Conservation (phyloP, 2,329 filamentous ascomycete genomes). For the Aspergillus transmontanensis region DNA sequence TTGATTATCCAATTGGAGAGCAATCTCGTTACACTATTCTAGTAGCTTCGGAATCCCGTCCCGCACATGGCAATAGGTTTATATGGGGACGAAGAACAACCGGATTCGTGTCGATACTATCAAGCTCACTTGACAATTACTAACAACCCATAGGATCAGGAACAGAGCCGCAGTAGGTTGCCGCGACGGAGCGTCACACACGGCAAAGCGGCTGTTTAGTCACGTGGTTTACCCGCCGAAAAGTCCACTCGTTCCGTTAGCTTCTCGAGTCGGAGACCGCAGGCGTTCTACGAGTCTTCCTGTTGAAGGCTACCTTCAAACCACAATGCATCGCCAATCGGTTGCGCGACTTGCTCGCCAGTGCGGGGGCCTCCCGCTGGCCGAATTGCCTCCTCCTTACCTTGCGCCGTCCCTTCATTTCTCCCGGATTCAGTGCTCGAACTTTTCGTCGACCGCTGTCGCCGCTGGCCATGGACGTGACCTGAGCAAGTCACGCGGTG, state of each 20-base stretch:
- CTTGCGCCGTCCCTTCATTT: constrained; percentile 47
- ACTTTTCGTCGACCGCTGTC: constrained; percentile 59
- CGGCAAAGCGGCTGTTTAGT: background rate
- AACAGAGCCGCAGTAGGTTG: background rate
- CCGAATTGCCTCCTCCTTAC: constrained; percentile 47
- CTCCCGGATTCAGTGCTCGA: constrained; percentile 37
- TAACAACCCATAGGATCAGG: background rate
- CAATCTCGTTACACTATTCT: background rate
- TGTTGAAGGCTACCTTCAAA: constrained; percentile 13
- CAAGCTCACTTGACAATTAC: background rate
- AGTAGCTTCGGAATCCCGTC: background rate
- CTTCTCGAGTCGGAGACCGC: constrained; percentile 21
- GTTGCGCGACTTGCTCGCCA: constrained; percentile 37
- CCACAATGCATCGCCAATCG: constrained; percentile 41
- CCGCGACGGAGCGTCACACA: constrained; percentile 2
- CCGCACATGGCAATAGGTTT: background rate
- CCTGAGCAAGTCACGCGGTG: constrained; percentile 76
- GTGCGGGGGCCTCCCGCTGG: constrained; percentile 34
- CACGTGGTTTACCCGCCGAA: constrained; percentile 31
- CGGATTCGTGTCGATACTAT: background rate
- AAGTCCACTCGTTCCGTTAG: constrained; percentile 16
- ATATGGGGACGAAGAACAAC: background rate
- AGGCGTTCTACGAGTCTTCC: constrained; percentile 16
- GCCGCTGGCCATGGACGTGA: constrained; percentile 62
- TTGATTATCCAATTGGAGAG: background rate